A percentile compares a stretch with the other conserved stretches of the same genome.
phyloP scores from a whole-genome alignment of 129 eudicot species.

The Ambrosia trifida region DNA sequence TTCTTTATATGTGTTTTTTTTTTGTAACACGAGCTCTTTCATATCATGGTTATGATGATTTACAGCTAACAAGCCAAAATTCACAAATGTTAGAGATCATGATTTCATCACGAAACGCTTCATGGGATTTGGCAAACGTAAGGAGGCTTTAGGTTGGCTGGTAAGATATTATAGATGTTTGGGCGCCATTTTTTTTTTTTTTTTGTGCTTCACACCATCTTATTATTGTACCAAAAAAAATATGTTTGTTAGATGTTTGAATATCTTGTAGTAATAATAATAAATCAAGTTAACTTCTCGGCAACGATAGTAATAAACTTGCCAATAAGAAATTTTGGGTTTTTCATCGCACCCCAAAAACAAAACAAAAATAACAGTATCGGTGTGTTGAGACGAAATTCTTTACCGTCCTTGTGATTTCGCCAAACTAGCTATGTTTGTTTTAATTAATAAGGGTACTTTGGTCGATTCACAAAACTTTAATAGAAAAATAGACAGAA shows the following conservation, averaged over 20 bases:
- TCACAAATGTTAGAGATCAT: slow-evolving; percentile 68
- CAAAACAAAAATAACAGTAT: not conserved
- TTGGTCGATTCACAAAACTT: no score
- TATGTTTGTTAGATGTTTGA: not conserved
- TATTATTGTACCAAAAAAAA: not conserved
- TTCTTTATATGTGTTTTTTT: not conserved
- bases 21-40: not conserved
- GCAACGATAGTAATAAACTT: not conserved
- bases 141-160: slow-evolving; percentile 68
- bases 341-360: not conserved
- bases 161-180: slow-evolving; percentile 43
- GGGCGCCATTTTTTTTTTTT: not conserved
- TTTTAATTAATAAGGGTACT: no score
- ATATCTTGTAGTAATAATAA: not conserved
- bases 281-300: not conserved
- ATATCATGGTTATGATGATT: not conserved
- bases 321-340: not conserved
- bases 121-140: slow-evolving; percentile 69
- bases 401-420: no score
- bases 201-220: not conserved
- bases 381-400: no score
- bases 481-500: no score
- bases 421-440: no score
- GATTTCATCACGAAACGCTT: slow-evolving; percentile 80
- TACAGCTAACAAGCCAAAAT: slow-evolving; percentile 53